Evolutionary conservation across 2,329 filamentous ascomycete genomes (phyloP).

Genomic region (Fusarium agapanthi): DNA sequence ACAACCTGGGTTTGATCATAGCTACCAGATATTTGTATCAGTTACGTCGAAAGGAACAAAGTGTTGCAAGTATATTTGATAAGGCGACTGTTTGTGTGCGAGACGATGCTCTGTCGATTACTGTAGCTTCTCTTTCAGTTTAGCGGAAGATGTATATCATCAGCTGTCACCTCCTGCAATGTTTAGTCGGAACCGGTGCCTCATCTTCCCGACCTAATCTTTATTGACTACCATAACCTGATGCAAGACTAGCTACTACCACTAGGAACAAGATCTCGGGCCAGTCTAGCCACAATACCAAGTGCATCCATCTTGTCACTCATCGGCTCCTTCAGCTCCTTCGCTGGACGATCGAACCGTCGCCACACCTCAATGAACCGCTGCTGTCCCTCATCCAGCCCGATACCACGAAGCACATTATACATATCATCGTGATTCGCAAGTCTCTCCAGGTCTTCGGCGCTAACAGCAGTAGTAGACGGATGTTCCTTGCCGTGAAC

Average conservation of each 20-base stretch:
- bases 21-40: too few species aligned
- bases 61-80: fast-evolving
- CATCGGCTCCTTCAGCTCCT: background rate
- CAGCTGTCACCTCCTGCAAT: background rate
- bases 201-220: fast-evolving
- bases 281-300: background rate
- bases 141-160: background rate
- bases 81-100: fast-evolving
- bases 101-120: background rate
- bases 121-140: background rate
- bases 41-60: too few species aligned
- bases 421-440: background rate
- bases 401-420: background rate
- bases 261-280: background rate
- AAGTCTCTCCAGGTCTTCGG: background rate
- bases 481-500: background rate
- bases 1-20: background rate
- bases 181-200: background rate
- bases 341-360: background rate
- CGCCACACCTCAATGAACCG: background rate
- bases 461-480: background rate
- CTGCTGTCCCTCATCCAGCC: background rate
- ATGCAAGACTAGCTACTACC: background rate
- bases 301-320: background rate
- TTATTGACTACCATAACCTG: too few species aligned